These are phyloP conservation scores for Populus tremula DNA, from an alignment of 345 rosid species.

Conservation along the genomic window DNA sequence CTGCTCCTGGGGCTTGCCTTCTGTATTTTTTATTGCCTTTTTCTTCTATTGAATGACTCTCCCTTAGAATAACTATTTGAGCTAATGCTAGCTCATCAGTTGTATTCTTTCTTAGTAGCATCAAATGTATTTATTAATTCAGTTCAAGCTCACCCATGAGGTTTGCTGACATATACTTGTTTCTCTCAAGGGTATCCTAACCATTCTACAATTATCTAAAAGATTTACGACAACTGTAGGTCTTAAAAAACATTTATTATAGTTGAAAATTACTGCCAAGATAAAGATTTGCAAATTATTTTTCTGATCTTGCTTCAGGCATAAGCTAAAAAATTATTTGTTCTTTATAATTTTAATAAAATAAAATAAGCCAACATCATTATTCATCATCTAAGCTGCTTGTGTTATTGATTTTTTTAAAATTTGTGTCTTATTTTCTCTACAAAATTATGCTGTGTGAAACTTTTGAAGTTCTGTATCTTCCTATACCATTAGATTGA, in stretches of 20 bases:
- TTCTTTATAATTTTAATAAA: background rate
- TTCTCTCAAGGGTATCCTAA: background rate
- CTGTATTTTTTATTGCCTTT: background rate
- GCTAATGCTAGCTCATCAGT: too few relatives aligned
- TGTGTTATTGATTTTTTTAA: background rate
- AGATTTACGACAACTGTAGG: background rate
- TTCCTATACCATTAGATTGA: constrained; percentile 52
- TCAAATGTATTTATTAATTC: background rate
- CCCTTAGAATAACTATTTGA: background rate
- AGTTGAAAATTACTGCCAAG: background rate
- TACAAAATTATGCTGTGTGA: background rate
- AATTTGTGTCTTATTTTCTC: background rate
- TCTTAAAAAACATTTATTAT: background rate
- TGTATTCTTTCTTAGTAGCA: background rate
- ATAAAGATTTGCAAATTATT: background rate
- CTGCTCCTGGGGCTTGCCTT: background rate
- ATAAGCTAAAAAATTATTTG: too few relatives aligned
- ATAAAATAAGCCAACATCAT: background rate
- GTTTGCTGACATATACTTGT: background rate
- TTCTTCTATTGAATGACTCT: background rate
- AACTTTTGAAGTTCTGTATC: constrained; percentile 6
- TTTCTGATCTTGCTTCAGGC: background rate
- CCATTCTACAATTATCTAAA: background rate
- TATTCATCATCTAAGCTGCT: background rate
- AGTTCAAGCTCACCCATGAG: background rate